These are phyloP conservation scores for Pachyrhizus erosus DNA, from an alignment of 306 rosid genomes.

Conservation along the genomic window DNA sequence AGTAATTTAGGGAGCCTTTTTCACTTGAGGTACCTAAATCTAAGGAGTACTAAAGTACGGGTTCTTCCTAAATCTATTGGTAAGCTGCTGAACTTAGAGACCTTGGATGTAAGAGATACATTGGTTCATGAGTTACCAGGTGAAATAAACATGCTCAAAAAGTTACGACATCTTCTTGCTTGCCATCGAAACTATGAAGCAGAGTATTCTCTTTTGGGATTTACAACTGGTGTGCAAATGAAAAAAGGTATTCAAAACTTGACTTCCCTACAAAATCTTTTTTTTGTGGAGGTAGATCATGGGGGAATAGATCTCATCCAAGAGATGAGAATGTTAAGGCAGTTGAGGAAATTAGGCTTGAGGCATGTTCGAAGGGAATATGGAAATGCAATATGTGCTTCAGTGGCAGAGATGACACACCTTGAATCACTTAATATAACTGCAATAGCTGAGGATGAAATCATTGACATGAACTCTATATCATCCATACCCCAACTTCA, in stretches of 20 bases:
- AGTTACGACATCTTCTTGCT: background rate
- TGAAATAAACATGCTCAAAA: slow-evolving; percentile 11
- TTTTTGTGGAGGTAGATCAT: slow-evolving; percentile 6
- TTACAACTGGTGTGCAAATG: background rate
- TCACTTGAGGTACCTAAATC: background rate
- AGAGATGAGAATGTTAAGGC: slow-evolving; percentile 12
- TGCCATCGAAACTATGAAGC: background rate
- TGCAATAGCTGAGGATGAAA: background rate
- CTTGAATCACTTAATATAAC: slow-evolving; percentile 29
- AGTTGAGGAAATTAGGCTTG: slow-evolving; percentile 25
- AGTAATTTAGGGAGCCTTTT: background rate
- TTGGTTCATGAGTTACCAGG: background rate
- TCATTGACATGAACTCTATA: slow-evolving; percentile 5
- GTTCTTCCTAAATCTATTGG: background rate
- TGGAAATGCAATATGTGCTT: background rate
- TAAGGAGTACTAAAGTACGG: background rate
- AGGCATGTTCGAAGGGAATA: background rate
- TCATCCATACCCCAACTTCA: background rate
- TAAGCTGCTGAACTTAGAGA: background rate
- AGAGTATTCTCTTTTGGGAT: background rate
- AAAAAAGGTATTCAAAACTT: background rate
- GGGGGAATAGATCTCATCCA: slow-evolving; percentile 15
- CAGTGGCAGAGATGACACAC: background rate
- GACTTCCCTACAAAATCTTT: background rate
- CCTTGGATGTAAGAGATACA: background rate